Conservation (phyloP, 2,329 filamentous ascomycete species). For the Fusarium sp. region DNA sequence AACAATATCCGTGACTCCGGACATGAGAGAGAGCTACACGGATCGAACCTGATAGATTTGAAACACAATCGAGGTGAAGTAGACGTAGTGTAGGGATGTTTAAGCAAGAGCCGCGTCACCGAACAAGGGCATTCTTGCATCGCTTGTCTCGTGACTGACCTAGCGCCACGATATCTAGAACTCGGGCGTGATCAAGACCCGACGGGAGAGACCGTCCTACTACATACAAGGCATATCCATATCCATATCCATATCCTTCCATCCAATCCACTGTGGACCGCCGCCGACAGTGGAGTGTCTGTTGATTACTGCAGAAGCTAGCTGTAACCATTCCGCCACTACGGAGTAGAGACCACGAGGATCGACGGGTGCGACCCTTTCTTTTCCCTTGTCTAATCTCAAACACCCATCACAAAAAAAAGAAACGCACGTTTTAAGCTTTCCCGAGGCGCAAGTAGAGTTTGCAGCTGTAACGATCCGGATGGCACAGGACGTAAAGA, state of each 20-base stretch:
- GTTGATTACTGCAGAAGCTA: neutral
- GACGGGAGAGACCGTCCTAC: neutral
- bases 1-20: too few relatives aligned
- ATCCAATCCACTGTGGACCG: slow-evolving; percentile 15
- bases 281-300: slow-evolving; percentile 1
- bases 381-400: too few relatives aligned
- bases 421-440: neutral
- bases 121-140: too few relatives aligned
- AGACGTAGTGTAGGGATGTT: too few relatives aligned
- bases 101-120: too few relatives aligned
- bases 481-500: neutral
- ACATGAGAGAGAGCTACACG: too few relatives aligned
- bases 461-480: neutral
- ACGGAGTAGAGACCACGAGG: neutral
- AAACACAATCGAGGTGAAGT: too few relatives aligned
- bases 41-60: too few relatives aligned
- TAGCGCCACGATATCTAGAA: too few relatives aligned
- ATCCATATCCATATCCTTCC: neutral
- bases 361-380: neutral
- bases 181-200: neutral
- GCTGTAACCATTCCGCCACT: neutral
- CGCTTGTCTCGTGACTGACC: too few relatives aligned
- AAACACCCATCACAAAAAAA: neutral
- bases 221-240: slow-evolving; percentile 15
- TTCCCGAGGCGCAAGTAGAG: neutral